phyloP scores from a whole-genome alignment of 768 basidiomycete genomes.

The Macrolepiota fuliginosa region DNA sequence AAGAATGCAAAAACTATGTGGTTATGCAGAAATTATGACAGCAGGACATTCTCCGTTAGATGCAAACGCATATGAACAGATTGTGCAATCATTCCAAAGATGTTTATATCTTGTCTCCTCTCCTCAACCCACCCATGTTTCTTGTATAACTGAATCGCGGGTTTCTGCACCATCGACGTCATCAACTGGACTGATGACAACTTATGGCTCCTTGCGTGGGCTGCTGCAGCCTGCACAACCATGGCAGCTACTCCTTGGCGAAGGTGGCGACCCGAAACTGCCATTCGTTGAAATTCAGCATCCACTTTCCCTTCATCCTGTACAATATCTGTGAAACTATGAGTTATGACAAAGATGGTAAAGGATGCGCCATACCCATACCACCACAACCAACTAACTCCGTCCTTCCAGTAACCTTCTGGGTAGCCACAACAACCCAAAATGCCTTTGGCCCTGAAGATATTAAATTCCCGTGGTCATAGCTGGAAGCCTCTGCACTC shows the following conservation, averaged over 20 bases:
- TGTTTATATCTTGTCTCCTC: not conserved
- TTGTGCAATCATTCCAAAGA: not conserved
- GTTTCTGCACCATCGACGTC: constrained; percentile 15
- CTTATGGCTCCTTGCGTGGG: constrained; percentile 10
- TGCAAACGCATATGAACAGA: not conserved
- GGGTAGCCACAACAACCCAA: constrained; percentile 2
- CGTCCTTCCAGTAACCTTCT: not conserved
- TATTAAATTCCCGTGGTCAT: not conserved
- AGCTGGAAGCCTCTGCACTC: no score
- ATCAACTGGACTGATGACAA: constrained; percentile 14
- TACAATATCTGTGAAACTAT: not conserved
- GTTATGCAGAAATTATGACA: no score
- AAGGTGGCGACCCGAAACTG: constrained; percentile 16
- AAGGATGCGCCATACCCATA: not conserved
- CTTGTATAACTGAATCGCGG: constrained; percentile 18
- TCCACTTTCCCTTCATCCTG: not conserved
- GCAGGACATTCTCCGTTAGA: not conserved
- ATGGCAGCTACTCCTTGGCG: constrained; percentile 17
- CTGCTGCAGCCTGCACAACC: constrained; percentile 14
- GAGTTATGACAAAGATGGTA: no score
- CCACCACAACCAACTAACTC: constrained; percentile 4
- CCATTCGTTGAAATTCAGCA: constrained; percentile 21
- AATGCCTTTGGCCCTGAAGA: not conserved
- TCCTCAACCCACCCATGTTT: constrained; percentile 19
- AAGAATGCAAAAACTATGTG: no score